Evolutionary conservation across 1,139 yeast species (phyloP).

Genomic region (Suhomyces yuchorum): DNA sequence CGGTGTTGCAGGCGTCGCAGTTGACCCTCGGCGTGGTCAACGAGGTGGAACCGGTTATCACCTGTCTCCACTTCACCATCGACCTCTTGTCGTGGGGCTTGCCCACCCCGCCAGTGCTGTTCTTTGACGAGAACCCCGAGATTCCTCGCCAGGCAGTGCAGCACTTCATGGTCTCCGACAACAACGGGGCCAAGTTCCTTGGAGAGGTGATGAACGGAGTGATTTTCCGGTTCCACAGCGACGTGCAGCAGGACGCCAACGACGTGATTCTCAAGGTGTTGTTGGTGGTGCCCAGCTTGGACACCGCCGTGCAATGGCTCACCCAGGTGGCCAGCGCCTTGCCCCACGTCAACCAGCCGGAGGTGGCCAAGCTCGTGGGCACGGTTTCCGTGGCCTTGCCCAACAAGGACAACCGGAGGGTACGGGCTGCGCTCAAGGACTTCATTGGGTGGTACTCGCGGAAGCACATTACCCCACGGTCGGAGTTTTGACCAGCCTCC

Average conservation of each 20-base stretch:
- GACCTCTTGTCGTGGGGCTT: constrained; percentile 86
- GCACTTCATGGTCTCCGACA: constrained; percentile 37
- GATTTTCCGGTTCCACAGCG: constrained; percentile 70
- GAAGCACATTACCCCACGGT: constrained; percentile 65
- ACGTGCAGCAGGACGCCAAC: constrained; percentile 73
- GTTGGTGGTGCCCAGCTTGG: constrained; percentile 48
- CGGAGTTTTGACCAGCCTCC: constrained; percentile 22
- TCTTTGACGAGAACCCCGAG: constrained; percentile 50
- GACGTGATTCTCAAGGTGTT: constrained; percentile 71
- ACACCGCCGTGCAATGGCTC: constrained; percentile 60
- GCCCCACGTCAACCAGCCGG: constrained; percentile 68
- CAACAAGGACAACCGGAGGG: constrained; percentile 72
- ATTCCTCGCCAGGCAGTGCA: constrained; percentile 54
- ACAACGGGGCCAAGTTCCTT: constrained; percentile 61
- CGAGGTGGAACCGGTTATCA: constrained; percentile 70
- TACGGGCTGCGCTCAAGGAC: constrained; percentile 69
- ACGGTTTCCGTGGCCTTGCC: constrained; percentile 62
- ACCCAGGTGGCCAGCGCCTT: constrained; percentile 54
- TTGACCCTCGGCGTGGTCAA: constrained; percentile 55
- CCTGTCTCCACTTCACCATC: constrained; percentile 73
- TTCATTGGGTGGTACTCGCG: constrained; percentile 83
- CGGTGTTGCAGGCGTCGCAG: constrained; percentile 63
- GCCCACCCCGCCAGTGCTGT: constrained; percentile 75
- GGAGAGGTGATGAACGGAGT: constrained; percentile 63
- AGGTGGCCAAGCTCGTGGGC: constrained; percentile 59